Evolutionary conservation across 805 yeast species (phyloP).

Genomic region (Wickerhamomyces subpelliculosus): DNA sequence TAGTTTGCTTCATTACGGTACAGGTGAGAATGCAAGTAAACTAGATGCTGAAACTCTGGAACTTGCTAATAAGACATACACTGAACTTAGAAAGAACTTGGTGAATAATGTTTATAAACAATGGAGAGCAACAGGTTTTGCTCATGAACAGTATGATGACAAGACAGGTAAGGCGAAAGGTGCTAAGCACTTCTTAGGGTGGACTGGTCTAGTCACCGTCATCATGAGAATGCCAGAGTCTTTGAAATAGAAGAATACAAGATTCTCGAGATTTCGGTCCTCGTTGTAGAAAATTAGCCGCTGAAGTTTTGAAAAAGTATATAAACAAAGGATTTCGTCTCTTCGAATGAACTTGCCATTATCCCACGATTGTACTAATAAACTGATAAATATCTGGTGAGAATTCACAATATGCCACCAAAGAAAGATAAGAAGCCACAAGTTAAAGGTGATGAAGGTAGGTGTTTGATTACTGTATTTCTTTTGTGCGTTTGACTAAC

Average conservation of each 20-base stretch:
- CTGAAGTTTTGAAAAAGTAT: neutral
- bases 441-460: slow-evolving; percentile 10
- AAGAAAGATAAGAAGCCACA: slow-evolving; percentile 8
- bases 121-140: slow-evolving; percentile 72
- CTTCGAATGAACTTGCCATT: too few species aligned
- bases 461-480: neutral
- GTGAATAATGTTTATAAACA: slow-evolving; percentile 62
- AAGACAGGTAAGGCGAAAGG: slow-evolving; percentile 69
- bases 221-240: slow-evolving; percentile 78
- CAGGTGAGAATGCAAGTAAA: slow-evolving; percentile 14
- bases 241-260: neutral
- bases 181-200: slow-evolving; percentile 86
- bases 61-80: slow-evolving; percentile 44
- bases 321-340: too few species aligned
- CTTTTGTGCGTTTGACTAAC: slow-evolving; percentile 1
- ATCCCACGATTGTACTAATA: too few species aligned
- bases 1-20: slow-evolving; percentile 50
- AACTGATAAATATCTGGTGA: too few species aligned
- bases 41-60: slow-evolving; percentile 23
- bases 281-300: neutral
- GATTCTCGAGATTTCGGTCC: neutral
- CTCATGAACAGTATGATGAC: slow-evolving; percentile 89
- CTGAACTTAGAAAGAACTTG: slow-evolving; percentile 53
- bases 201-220: slow-evolving; percentile 79
- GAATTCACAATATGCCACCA: slow-evolving; percentile 3